These are phyloP conservation scores for Pythium sukuiense DNA, from an alignment of 352 stramenopile genomes.

Conservation along the genomic window DNA sequence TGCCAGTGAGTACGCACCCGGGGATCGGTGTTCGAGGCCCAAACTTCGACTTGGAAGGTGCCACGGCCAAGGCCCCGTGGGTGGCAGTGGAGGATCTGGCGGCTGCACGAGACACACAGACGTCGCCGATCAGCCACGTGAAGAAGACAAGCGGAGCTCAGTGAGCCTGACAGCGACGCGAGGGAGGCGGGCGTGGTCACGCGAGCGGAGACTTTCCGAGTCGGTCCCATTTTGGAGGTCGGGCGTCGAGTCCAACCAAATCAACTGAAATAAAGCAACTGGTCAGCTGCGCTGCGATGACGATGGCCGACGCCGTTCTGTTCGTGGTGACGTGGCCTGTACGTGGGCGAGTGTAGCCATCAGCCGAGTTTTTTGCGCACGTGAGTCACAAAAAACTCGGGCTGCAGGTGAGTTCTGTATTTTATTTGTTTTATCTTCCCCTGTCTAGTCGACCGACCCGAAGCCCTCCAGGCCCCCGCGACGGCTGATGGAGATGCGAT, in stretches of 20 bases:
- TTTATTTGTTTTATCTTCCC: conserved; percentile 28
- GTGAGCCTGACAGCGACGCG: not conserved
- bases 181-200: not conserved
- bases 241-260: conserved; percentile 3
- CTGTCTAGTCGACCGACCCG: conserved; percentile 12
- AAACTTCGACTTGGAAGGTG: conserved; percentile 66
- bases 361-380: conserved; percentile 11
- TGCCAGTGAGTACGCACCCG: conserved; percentile 57
- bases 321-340: not conserved
- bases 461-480: not conserved
- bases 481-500: conserved; percentile 17
- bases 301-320: not conserved
- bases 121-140: conserved; percentile 36
- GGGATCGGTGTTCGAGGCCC: conserved; percentile 59
- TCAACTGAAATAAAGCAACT: conserved; percentile 31
- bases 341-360: conserved; percentile 2
- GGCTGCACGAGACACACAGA: conserved; percentile 46
- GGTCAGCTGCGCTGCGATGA: conserved; percentile 2
- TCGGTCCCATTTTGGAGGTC: conserved; percentile 6
- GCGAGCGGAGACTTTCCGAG: not conserved
- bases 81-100: conserved; percentile 55
- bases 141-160: conserved; percentile 13
- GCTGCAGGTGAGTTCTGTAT: conserved; percentile 21
- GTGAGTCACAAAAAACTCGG: conserved; percentile 16
- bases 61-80: conserved; percentile 68